Conservation (phyloP, 2,329 filamentous ascomycete species). For the Ramularia collo-cygni region DNA sequence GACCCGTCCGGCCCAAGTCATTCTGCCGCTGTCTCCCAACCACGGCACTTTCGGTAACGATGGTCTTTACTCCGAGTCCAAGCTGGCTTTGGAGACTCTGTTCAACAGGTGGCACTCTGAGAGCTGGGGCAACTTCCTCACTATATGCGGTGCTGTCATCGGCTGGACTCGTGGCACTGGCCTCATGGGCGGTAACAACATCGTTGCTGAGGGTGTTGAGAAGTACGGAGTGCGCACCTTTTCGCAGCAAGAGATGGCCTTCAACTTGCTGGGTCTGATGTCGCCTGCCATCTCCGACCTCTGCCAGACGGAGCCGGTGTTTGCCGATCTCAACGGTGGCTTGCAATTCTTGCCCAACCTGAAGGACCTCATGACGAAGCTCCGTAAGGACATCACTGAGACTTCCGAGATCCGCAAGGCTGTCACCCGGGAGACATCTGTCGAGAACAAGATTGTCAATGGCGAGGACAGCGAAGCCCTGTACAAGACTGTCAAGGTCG, state of each 20-base stretch:
- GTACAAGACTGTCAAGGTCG: constrained; percentile 89
- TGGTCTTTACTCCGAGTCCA: constrained; percentile 96
- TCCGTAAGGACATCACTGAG: constrained; percentile 91
- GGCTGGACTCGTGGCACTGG: constrained; percentile 98
- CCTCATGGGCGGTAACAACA: constrained; percentile 96
- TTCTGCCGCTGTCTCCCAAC: constrained; percentile 92
- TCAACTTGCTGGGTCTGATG: constrained; percentile 96
- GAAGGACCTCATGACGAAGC: constrained; percentile 86
- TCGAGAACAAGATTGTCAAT: constrained; percentile 96
- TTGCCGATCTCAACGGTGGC: constrained; percentile 94
- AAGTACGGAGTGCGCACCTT: constrained; percentile 95
- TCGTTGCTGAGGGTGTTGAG: constrained; percentile 94
- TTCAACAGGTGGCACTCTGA: constrained; percentile 99
- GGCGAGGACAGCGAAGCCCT: constrained; percentile 85
- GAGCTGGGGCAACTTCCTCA: constrained; percentile 95
- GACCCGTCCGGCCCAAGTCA: constrained; percentile 92
- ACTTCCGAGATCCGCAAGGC: constrained; percentile 89
- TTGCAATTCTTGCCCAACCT: constrained; percentile 95
- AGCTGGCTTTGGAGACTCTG: constrained; percentile 90
- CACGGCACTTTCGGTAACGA: constrained; percentile 98
- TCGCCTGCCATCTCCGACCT: constrained; percentile 87
- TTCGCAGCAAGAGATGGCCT: constrained; percentile 99
- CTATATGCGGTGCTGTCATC: constrained; percentile 95
- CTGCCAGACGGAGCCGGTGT: constrained; percentile 91
- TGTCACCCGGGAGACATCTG: constrained; percentile 88